phyloP scores from a whole-genome alignment of 805 yeast species.

The Kodamaea neixiangensis region DNA sequence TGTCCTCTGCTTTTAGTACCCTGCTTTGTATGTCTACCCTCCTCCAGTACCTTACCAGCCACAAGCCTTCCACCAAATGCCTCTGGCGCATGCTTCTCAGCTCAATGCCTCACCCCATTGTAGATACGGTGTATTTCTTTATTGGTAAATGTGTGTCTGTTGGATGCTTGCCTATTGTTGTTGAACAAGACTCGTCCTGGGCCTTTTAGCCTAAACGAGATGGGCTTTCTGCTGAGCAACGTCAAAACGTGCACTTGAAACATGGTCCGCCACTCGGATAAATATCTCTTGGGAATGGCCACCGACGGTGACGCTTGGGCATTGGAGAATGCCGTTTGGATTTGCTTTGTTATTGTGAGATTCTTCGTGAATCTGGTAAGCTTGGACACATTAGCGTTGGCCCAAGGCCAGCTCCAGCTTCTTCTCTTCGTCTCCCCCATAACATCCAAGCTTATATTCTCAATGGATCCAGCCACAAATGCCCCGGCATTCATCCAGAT shows the following conservation, averaged over 20 bases:
- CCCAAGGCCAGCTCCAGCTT: no score
- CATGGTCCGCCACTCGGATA: background rate
- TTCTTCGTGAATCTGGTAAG: background rate
- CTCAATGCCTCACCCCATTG: constrained; percentile 2
- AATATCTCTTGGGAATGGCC: background rate
- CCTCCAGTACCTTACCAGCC: no score
- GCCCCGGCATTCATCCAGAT: constrained; percentile 40
- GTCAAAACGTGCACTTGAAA: background rate
- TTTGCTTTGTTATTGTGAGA: background rate
- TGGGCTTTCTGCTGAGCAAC: constrained; percentile 7
- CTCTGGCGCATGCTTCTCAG: no score
- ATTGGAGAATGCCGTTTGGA: background rate
- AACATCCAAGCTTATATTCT: background rate
- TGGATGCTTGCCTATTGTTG: constrained; percentile 16
- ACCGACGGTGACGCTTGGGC: background rate
- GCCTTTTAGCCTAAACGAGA: constrained; percentile 26
- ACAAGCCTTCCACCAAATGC: no score
- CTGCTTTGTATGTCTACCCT: no score
- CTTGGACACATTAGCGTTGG: no score
- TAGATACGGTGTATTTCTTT: constrained; percentile 4
- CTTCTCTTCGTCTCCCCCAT: background rate
- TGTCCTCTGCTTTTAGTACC: background rate
- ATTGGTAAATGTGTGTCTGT: constrained; percentile 7
- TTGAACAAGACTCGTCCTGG: constrained; percentile 29
- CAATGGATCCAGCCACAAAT: constrained; percentile 34